phyloP scores from a whole-genome alignment of 2,329 filamentous ascomycete genomes.

The Knufia petricola region DNA sequence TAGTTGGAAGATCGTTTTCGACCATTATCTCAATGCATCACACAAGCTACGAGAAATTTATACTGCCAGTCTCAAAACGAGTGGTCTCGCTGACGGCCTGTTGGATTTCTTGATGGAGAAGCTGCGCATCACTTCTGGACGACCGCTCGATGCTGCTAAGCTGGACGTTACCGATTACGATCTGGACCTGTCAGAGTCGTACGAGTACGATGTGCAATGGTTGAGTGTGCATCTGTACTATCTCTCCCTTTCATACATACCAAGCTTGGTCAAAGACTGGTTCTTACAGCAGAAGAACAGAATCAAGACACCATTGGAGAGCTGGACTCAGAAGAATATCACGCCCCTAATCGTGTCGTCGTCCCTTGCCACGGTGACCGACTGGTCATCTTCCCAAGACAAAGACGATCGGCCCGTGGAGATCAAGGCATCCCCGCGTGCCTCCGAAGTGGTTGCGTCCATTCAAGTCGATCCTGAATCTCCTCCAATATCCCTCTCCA shows the following conservation, averaged over 20 bases:
- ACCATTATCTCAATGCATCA: constrained; percentile 68
- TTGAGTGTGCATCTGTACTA: constrained; percentile 81
- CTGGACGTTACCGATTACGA: constrained; percentile 58
- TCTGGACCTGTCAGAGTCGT: constrained; percentile 44
- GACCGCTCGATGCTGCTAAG: constrained; percentile 59
- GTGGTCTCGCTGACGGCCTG: constrained; percentile 52
- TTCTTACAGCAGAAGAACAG: constrained; percentile 69
- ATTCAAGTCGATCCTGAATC: constrained; percentile 83
- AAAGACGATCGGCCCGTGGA: constrained; percentile 45
- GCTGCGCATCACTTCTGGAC: constrained; percentile 65
- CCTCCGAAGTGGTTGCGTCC: constrained; percentile 68
- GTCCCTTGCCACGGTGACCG: constrained; percentile 31
- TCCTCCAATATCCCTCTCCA: constrained; percentile 70
- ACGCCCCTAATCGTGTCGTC: constrained; percentile 34
- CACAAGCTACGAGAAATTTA: constrained; percentile 78
- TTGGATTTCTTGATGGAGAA: constrained; percentile 76
- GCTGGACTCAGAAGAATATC: constrained; percentile 70
- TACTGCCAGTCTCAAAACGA: constrained; percentile 64
- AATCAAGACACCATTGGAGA: constrained; percentile 70
- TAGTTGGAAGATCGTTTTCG: constrained; percentile 83
- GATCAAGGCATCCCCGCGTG: constrained; percentile 62
- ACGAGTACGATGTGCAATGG: constrained; percentile 68
- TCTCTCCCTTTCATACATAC: constrained; percentile 64
- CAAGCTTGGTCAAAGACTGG: constrained; percentile 73
- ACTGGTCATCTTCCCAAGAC: constrained; percentile 36